Conservation (phyloP, 768 basidiomycete species). For the Sutorius australiensis region DNA sequence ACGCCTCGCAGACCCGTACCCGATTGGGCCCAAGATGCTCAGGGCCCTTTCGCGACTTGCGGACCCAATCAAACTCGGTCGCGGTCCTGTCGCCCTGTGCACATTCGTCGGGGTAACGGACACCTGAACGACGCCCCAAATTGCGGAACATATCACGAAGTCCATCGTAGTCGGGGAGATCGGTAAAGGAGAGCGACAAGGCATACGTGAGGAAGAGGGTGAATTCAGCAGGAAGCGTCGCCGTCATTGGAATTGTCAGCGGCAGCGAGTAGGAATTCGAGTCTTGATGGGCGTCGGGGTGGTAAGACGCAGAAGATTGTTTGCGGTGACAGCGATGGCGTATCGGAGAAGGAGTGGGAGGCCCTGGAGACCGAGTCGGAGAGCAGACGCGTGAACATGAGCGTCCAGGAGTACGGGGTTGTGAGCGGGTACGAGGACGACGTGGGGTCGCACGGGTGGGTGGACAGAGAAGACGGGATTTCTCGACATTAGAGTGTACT, state of each 20-base stretch:
- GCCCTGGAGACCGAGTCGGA: constrained; percentile 2
- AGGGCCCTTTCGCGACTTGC: constrained; percentile 30
- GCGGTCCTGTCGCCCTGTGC: constrained; percentile 14
- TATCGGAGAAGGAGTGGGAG: constrained; percentile 18
- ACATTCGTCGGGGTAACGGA: constrained; percentile 34
- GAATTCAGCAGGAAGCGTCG: constrained; percentile 77
- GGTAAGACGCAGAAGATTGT: constrained; percentile 18
- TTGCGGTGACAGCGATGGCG: constrained; percentile 16
- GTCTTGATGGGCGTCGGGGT: constrained; percentile 14
- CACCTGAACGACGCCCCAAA: constrained; percentile 49
- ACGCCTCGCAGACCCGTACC: constrained; percentile 33
- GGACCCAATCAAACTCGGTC: constrained; percentile 45
- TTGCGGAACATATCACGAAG: constrained; percentile 68
- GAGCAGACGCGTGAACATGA: constrained; percentile 9
- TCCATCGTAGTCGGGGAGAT: constrained; percentile 86
- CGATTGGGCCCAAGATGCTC: constrained; percentile 23
- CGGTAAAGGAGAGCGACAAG: constrained; percentile 79
- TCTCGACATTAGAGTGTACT: constrained; percentile 12
- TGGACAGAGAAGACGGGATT: constrained; percentile 13
- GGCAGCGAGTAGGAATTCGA: constrained; percentile 7
- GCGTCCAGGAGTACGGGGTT: constrained; percentile 15
- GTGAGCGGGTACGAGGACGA: constrained; percentile 15
- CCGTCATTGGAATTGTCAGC: constrained; percentile 54
- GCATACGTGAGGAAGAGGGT: constrained; percentile 76
- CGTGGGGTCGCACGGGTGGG: constrained; percentile 6